Percentiles rank a stretch among this genome's conserved stretches.
phyloP scores from a whole-genome alignment of 2,329 filamentous ascomycete genomes.

The Myriosclerotinia duriaeana region DNA sequence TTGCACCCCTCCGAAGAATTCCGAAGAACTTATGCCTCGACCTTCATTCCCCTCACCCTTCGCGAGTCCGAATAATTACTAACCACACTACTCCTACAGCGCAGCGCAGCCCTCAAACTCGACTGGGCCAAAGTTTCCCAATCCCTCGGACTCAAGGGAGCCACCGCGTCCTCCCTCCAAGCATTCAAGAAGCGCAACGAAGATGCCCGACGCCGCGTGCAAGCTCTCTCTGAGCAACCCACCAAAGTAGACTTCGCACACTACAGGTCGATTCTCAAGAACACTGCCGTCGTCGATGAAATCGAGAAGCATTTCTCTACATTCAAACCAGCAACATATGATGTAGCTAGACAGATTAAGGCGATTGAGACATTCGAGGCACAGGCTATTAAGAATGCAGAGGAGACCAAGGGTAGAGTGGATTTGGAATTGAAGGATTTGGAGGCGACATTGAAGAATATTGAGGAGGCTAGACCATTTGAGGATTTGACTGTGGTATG shows the following conservation, averaged over 20 bases:
- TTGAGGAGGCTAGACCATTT: slow-evolving; percentile 91
- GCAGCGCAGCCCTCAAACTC: slow-evolving; percentile 98
- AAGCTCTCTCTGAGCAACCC: slow-evolving; percentile 77
- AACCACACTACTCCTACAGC: slow-evolving; percentile 53
- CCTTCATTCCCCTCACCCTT: neutral
- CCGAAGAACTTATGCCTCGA: slow-evolving; percentile 9
- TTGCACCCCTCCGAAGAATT: slow-evolving; percentile 25
- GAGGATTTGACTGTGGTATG: slow-evolving; percentile 96
- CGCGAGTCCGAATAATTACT: slow-evolving; percentile 22
- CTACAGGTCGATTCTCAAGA: slow-evolving; percentile 92
- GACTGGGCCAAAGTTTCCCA: slow-evolving; percentile 95
- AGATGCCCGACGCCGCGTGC: slow-evolving; percentile 91
- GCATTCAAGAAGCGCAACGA: slow-evolving; percentile 99
- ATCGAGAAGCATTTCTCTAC: slow-evolving; percentile 92
- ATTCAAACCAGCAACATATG: slow-evolving; percentile 93
- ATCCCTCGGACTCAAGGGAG: slow-evolving; percentile 93
- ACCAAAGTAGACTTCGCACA: slow-evolving; percentile 88
- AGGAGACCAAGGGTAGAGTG: slow-evolving; percentile 95
- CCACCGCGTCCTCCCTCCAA: slow-evolving; percentile 86
- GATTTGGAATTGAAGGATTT: slow-evolving; percentile 93
- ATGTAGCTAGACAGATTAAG: slow-evolving; percentile 91
- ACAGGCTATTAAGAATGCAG: slow-evolving; percentile 93
- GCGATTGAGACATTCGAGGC: slow-evolving; percentile 97
- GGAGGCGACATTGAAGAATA: slow-evolving; percentile 93
- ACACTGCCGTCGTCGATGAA: slow-evolving; percentile 91